Evolutionary conservation across 139 green algal genomes (phyloP).

Genomic region (Haematococcus lacustris): DNA sequence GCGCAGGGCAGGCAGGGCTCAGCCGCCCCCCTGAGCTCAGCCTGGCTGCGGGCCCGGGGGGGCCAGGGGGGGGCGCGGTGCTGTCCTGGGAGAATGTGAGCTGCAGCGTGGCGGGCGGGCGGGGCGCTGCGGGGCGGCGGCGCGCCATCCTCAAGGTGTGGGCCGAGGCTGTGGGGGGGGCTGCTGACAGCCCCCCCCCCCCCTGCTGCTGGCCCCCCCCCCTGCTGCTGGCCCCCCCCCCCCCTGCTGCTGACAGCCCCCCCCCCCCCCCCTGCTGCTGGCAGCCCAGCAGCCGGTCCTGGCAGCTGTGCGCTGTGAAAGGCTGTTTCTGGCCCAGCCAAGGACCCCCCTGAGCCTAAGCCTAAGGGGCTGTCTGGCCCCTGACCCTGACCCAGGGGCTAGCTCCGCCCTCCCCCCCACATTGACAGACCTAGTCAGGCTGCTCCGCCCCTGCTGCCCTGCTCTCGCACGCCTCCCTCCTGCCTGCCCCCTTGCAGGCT

Average conservation of each 20-base stretch:
- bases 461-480: background rate
- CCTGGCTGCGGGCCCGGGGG: background rate
- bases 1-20: background rate
- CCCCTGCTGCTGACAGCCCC: no score
- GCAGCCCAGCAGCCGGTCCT: no score
- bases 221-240: no score
- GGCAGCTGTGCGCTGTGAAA: no score
- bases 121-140: constrained; percentile 17
- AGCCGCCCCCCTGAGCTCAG: no score
- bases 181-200: no score
- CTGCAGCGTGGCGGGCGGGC: constrained; percentile 30
- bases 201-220: background rate
- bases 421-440: background rate
- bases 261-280: no score
- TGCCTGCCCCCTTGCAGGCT: constrained; percentile 18
- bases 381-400: no score
- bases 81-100: constrained; percentile 53
- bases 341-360: background rate
- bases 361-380: background rate
- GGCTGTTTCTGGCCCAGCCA: background rate
- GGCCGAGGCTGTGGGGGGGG: background rate
- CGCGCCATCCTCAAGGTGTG: constrained; percentile 34
- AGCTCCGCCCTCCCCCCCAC: no score
- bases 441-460: background rate
- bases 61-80: constrained; percentile 6